Evolutionary conservation across 768 basidiomycete genomes (phyloP).

Genomic region (Pleurotus giganteus): DNA sequence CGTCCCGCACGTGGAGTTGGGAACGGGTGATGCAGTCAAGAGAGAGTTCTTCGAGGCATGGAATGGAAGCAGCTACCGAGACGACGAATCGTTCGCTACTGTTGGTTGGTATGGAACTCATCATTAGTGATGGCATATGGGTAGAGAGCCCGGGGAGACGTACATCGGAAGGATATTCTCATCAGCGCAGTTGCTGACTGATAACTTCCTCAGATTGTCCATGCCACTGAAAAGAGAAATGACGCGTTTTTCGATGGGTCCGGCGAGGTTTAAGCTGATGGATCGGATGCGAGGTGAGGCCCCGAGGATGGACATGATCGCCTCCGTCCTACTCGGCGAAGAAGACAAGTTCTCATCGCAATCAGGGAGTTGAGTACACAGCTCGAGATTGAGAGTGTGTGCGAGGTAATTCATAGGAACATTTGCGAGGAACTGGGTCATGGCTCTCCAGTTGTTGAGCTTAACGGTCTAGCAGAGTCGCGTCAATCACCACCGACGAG

Average conservation of each 20-base stretch:
- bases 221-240: constrained; percentile 48
- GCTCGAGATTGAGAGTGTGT: constrained; percentile 52
- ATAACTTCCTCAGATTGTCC: constrained; percentile 39
- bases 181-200: constrained; percentile 44
- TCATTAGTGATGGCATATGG: not conserved
- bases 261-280: constrained; percentile 46
- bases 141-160: constrained; percentile 21
- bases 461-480: constrained; percentile 42
- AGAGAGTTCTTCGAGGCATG: constrained; percentile 51
- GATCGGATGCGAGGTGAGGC: constrained; percentile 45
- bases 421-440: constrained; percentile 49
- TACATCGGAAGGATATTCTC: constrained; percentile 44
- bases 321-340: constrained; percentile 37
- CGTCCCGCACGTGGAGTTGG: constrained; percentile 58
- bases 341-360: constrained; percentile 17
- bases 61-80: constrained; percentile 60
- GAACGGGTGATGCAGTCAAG: constrained; percentile 69
- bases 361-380: constrained; percentile 32
- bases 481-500: constrained; percentile 13
- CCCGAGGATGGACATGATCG: constrained; percentile 48
- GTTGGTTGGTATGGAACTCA: constrained; percentile 6
- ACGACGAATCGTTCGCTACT: constrained; percentile 73
- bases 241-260: constrained; percentile 46
- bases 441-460: constrained; percentile 42
- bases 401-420: constrained; percentile 55